These are phyloP conservation scores for Populus davidiana DNA, from an alignment of 345 rosid species.

Conservation along the genomic window DNA sequence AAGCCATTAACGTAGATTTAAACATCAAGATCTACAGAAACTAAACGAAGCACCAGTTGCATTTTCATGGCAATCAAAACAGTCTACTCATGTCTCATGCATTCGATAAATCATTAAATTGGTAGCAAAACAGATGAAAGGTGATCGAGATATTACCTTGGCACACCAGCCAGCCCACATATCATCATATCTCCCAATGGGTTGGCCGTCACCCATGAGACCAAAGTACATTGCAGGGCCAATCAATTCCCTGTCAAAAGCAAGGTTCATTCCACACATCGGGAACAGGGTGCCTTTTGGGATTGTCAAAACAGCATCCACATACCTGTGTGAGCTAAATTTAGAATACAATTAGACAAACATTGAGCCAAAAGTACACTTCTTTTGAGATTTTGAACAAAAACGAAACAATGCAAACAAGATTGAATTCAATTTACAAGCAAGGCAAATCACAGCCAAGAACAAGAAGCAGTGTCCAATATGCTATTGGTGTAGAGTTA, in stretches of 20 bases:
- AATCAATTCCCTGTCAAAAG: slow-evolving; percentile 32
- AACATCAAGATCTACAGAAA: neutral
- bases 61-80: neutral
- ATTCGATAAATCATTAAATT: neutral
- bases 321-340: slow-evolving; percentile 17
- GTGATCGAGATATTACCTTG: slow-evolving; percentile 11
- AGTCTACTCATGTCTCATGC: neutral
- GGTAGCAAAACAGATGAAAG: neutral
- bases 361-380: neutral
- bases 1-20: neutral
- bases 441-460: neutral
- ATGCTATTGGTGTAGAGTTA: neutral
- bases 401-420: neutral
- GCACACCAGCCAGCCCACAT: slow-evolving; percentile 48
- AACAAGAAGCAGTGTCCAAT: neutral
- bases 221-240: slow-evolving; percentile 43
- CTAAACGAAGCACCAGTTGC: neutral
- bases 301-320: slow-evolving; percentile 37
- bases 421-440: neutral
- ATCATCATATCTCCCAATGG: slow-evolving; percentile 40
- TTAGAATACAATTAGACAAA: neutral
- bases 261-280: slow-evolving; percentile 43
- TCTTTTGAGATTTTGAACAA: neutral
- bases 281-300: slow-evolving; percentile 35
- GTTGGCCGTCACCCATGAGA: slow-evolving; percentile 43